These are phyloP conservation scores for Pyrus betulifolia DNA, from an alignment of 306 rosid species.

Conservation along the genomic window DNA sequence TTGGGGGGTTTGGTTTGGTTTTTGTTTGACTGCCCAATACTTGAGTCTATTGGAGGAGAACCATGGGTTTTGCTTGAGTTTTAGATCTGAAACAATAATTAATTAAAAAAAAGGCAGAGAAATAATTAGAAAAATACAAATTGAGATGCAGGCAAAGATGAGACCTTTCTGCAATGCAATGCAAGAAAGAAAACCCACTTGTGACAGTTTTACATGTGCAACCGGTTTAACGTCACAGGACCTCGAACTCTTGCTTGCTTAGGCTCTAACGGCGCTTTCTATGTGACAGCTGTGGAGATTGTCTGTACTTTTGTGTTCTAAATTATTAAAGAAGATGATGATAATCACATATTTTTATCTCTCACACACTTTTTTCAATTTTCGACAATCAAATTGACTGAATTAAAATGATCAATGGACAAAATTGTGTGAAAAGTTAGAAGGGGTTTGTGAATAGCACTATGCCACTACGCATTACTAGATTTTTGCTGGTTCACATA, in stretches of 20 bases:
- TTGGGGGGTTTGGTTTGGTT: background rate
- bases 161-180: constrained; percentile 16
- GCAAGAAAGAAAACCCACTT: constrained; percentile 29
- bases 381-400: rapidly evolving
- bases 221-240: background rate
- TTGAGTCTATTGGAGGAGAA: background rate
- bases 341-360: too few species aligned
- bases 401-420: too few species aligned
- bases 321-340: too few species aligned
- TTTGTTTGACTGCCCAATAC: constrained; percentile 16
- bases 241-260: constrained; percentile 23
- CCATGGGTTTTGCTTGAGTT: constrained; percentile 1
- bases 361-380: rapidly evolving
- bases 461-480: too few species aligned
- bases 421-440: too few species aligned
- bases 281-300: background rate
- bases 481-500: too few species aligned
- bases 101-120: background rate
- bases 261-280: constrained; percentile 40
- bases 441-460: too few species aligned
- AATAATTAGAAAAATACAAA: constrained; percentile 10
- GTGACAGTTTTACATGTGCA: background rate
- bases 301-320: background rate
- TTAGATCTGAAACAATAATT: constrained; percentile 42
- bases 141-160: constrained; percentile 5